These are phyloP conservation scores for Stygiomarasmius scandens DNA, from an alignment of 1,284 basidiomycete genomes.

Conservation along the genomic window DNA sequence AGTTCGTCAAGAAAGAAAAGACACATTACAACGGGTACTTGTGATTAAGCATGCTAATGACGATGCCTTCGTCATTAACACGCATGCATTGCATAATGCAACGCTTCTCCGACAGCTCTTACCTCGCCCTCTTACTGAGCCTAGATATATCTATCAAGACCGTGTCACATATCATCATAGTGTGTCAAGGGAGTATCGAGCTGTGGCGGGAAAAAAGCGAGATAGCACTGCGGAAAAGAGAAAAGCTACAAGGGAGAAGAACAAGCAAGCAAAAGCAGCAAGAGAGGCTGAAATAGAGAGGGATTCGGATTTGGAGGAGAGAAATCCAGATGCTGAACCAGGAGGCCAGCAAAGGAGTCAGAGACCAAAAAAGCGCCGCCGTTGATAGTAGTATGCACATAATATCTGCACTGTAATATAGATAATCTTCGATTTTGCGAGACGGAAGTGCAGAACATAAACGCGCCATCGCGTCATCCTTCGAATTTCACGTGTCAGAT, in stretches of 20 bases:
- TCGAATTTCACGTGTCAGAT: too few species aligned
- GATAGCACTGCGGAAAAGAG: slow-evolving; percentile 1
- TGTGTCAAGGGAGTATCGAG: background rate
- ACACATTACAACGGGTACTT: background rate
- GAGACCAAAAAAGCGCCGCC: too few species aligned
- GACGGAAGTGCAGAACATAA: too few species aligned
- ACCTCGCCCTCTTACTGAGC: slow-evolving; percentile 47
- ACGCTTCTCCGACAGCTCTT: slow-evolving; percentile 26
- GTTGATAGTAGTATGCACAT: too few species aligned
- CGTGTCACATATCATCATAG: background rate
- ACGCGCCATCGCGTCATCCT: too few species aligned
- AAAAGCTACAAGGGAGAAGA: slow-evolving; percentile 6
- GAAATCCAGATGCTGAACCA: background rate
- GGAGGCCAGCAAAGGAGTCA: background rate
- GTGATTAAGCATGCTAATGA: slow-evolving; percentile 14
- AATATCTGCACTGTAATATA: too few species aligned
- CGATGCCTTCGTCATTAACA: slow-evolving; percentile 22
- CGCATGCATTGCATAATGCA: slow-evolving; percentile 26
- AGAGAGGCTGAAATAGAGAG: background rate
- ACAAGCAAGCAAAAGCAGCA: background rate
- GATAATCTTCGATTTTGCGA: too few species aligned
- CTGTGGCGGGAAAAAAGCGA: background rate
- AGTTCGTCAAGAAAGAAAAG: slow-evolving; percentile 4
- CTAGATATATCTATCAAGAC: slow-evolving; percentile 9
- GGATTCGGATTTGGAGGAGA: background rate